Base-by-base conservation (phyloP, 2,329 filamentous ascomycete species). In the Monascus ruber region DNA sequence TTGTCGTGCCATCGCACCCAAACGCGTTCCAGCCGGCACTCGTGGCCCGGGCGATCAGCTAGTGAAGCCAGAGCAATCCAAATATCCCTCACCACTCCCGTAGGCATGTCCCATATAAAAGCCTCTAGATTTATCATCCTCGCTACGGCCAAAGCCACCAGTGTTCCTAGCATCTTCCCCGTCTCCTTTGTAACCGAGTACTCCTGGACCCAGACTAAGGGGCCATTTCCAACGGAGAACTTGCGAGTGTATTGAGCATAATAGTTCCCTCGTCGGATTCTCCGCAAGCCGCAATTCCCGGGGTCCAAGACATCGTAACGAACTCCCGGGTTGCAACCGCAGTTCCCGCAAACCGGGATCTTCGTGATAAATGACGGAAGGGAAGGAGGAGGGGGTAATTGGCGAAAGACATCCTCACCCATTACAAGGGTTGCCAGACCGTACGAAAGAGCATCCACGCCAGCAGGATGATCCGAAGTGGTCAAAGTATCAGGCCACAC, bases 41-140 rank as follows among this genome's bases (percentile, higher is more conserved):
- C 70, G 35, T 76, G 69, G 24, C 74, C 71, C 31, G 76, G 69
- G 24, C 74, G 69, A 49, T 83, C 73, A 31, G 76, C 78, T 8
- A 87, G 67, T 4, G 81, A 85, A 1, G 80, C 77, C 35, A 93
- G 69, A 24, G 84, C 80, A 54, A 86, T 75, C 74, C 86, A 91
- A 26, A 89, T 81, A 56, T 89, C 83, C 38, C 84, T 74, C 38
- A 87, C 64, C 11, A 91, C 81, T 1, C 85, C 85, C 0, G 85
- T 91, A 1, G 85, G 85, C 85, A 91, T 89, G 53, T 93, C 85
- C 85, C 85, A 91, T 3, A 85, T 71, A 53, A 91, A 91, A 0
- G 78, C 79, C 60, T 91, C 85, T 31, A 93, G 70, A 52, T 85
- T 85, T 37, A 77, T 68, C 85, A 91, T 91, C 45, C 83, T 80